Conservation (phyloP, 2,329 filamentous ascomycete species). For the Capronia epimyces region DNA sequence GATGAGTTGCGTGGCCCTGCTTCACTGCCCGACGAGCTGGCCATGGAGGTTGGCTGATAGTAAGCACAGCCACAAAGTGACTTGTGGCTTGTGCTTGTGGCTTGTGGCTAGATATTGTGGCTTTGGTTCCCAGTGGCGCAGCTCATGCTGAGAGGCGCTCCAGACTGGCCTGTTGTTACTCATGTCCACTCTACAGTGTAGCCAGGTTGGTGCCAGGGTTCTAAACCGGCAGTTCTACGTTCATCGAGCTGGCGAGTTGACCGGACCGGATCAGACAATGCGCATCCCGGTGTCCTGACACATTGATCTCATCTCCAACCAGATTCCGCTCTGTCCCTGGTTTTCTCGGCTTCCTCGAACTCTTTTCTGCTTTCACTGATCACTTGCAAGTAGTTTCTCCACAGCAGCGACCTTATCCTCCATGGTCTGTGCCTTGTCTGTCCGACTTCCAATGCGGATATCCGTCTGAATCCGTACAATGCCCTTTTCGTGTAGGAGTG, state of each 20-base stretch:
- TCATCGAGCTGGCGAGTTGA: neutral
- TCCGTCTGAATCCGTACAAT: constrained; percentile 79
- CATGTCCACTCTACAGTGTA: neutral
- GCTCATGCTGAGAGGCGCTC: neutral
- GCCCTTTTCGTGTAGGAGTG: constrained; percentile 69
- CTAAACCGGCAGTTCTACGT: neutral
- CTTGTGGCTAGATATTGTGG: neutral
- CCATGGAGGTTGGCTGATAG: neutral
- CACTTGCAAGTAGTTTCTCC: constrained; percentile 43
- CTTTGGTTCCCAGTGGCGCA: too few relatives aligned
- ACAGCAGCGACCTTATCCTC: constrained; percentile 70
- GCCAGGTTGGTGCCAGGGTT: too few relatives aligned
- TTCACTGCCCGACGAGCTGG: constrained; percentile 13
- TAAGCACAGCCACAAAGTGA: neutral
- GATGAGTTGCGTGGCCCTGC: constrained; percentile 20
- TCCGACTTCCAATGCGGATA: constrained; percentile 78
- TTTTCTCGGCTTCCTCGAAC: too few relatives aligned
- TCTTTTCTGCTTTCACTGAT: neutral
- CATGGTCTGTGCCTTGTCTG: constrained; percentile 77
- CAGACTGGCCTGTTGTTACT: neutral
- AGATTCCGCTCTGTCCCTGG: too few relatives aligned
- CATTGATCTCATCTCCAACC: too few relatives aligned
- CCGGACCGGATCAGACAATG: too few relatives aligned
- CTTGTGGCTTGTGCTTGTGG: neutral
- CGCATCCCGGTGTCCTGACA: too few relatives aligned